These are phyloP conservation scores for Xanthoconium stramineum DNA, from an alignment of 768 basidiomycete species.

Conservation along the genomic window DNA sequence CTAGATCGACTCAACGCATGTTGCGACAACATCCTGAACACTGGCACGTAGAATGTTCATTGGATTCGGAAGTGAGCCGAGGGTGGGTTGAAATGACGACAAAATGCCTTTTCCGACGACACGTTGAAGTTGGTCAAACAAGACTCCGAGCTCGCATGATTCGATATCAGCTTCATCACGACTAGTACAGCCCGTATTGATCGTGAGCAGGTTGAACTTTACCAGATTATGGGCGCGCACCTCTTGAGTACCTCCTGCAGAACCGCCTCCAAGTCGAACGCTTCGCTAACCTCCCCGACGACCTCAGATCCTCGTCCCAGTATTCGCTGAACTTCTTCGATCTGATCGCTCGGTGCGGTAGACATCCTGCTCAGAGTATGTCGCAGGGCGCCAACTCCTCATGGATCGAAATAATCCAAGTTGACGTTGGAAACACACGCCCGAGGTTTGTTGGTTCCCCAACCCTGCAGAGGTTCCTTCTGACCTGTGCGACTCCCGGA, in stretches of 20 bases:
- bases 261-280: constrained; percentile 32
- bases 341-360: constrained; percentile 7
- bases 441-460: background rate
- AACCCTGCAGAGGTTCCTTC: background rate
- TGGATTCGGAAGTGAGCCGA: constrained; percentile 64
- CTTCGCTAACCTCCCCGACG: constrained; percentile 16
- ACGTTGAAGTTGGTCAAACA: constrained; percentile 53
- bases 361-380: constrained; percentile 16
- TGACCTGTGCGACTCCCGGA: background rate
- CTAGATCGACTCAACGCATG: background rate
- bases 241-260: constrained; percentile 24
- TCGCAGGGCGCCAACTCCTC: constrained; percentile 37
- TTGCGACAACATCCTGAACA: constrained; percentile 40
- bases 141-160: constrained; percentile 55
- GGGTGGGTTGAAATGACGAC: constrained; percentile 52
- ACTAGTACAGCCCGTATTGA: constrained; percentile 30
- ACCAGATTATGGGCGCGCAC: constrained; percentile 1
- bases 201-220: background rate
- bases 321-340: background rate
- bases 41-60: constrained; percentile 38
- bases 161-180: constrained; percentile 48
- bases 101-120: constrained; percentile 60
- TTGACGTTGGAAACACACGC: constrained; percentile 34
- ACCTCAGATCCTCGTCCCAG: background rate
- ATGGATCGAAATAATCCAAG: constrained; percentile 53